These are phyloP conservation scores for Blumeria hordei DNA, from an alignment of 2,329 filamentous ascomycete genomes.

Conservation along the genomic window DNA sequence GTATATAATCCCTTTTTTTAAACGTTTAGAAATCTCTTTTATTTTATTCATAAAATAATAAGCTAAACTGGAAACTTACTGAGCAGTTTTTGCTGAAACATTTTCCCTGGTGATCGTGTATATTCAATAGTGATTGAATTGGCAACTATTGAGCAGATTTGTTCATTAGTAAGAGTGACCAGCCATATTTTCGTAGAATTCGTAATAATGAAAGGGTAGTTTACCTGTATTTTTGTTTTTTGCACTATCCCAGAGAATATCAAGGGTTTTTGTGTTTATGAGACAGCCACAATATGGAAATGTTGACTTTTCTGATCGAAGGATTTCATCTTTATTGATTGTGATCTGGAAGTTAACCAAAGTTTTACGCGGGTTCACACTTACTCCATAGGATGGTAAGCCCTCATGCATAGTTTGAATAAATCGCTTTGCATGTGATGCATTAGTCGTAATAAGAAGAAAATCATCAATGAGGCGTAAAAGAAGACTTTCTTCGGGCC, in stretches of 20 bases:
- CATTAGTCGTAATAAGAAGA: conserved; percentile 55
- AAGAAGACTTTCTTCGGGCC: conserved; percentile 34
- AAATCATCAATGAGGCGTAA: conserved; percentile 84
- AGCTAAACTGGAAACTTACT: conserved; percentile 19
- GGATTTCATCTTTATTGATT: conserved; percentile 27
- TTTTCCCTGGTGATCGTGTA: conserved; percentile 44
- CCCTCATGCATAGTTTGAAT: conserved; percentile 60
- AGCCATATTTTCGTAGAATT: no score
- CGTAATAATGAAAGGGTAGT: conserved; percentile 8
- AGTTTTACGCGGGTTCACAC: conserved; percentile 54
- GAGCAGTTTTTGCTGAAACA: conserved; percentile 59
- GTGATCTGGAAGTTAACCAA: conserved; percentile 57
- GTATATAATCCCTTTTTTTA: no score
- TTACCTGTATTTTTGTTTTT: conserved; percentile 26
- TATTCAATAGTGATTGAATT: conserved; percentile 62
- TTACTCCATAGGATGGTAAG: conserved; percentile 55
- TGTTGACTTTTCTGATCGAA: conserved; percentile 18
- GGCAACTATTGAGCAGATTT: conserved; percentile 23
- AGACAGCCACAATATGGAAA: conserved; percentile 79
- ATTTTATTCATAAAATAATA: background rate
- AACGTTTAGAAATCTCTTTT: no score
- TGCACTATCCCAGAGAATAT: conserved; percentile 45
- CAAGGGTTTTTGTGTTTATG: conserved; percentile 52
- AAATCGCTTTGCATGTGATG: conserved; percentile 43
- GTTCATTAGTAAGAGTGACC: conserved; percentile 2